Evolutionary conservation across 1,284 basidiomycete species (phyloP).

Genomic region (Inonotus hispidus): DNA sequence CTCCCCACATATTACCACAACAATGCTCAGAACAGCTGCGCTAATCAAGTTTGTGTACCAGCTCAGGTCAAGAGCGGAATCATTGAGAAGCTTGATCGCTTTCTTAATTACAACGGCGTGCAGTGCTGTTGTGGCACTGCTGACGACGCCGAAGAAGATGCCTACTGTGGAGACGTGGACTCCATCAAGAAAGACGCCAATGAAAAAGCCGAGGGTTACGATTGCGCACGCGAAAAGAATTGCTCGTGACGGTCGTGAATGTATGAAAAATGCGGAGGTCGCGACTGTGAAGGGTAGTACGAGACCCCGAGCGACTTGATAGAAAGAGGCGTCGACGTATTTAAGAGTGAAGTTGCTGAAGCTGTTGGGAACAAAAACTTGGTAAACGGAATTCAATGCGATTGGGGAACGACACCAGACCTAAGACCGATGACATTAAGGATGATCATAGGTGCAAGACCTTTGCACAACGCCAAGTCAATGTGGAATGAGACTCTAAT

Average conservation of each 20-base stretch:
- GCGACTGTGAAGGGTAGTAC: constrained; percentile 82
- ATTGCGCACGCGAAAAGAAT: constrained; percentile 67
- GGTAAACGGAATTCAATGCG: not conserved
- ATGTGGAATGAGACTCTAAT: constrained; percentile 57
- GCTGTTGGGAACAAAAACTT: constrained; percentile 32
- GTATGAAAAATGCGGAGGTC: constrained; percentile 69
- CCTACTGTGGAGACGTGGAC: constrained; percentile 57
- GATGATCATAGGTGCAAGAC: constrained; percentile 64
- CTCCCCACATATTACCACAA: constrained; percentile 70
- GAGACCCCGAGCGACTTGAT: constrained; percentile 84
- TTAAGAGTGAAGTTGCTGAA: constrained; percentile 89
- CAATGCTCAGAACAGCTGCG: constrained; percentile 57
- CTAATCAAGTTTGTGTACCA: constrained; percentile 84
- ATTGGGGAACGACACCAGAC: constrained; percentile 33
- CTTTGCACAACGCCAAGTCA: constrained; percentile 58
- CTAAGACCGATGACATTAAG: constrained; percentile 78
- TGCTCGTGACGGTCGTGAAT: constrained; percentile 63
- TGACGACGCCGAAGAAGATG: constrained; percentile 69
- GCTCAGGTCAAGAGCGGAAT: constrained; percentile 71
- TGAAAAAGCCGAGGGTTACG: constrained; percentile 80
- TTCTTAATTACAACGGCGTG: constrained; percentile 88
- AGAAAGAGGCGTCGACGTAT: constrained; percentile 90
- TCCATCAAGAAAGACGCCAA: constrained; percentile 77
- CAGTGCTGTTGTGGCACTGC: constrained; percentile 71
- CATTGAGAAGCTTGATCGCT: constrained; percentile 66